Percentiles rank a stretch among this genome's conserved stretches.
Evolutionary conservation across 2,329 filamentous ascomycete genomes (phyloP).

Genomic region (Samsoniella hepiali): DNA sequence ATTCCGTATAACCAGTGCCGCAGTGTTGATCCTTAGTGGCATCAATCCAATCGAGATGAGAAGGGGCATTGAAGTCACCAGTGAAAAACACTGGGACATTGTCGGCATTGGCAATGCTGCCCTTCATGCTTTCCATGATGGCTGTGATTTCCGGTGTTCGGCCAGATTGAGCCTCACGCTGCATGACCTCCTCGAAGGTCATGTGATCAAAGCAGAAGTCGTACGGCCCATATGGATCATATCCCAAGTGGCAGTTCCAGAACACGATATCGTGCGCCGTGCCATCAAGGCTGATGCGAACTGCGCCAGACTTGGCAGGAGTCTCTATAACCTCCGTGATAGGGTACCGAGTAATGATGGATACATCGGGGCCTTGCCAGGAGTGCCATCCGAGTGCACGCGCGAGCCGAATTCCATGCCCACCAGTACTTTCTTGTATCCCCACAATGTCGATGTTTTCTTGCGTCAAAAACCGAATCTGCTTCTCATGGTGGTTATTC

Average conservation of each 20-base stretch:
- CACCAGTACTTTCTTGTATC: slow-evolving; percentile 35
- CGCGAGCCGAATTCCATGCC: slow-evolving; percentile 32
- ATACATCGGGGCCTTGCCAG: slow-evolving; percentile 33
- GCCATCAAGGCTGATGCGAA: slow-evolving; percentile 36
- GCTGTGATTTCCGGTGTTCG: slow-evolving; percentile 38
- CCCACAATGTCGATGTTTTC: slow-evolving; percentile 36
- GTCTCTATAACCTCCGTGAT: slow-evolving; percentile 31
- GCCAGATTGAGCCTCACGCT: slow-evolving; percentile 34
- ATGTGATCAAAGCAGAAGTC: slow-evolving; percentile 40
- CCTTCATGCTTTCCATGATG: slow-evolving; percentile 34
- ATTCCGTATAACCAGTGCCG: slow-evolving; percentile 32
- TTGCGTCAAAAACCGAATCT: slow-evolving; percentile 34
- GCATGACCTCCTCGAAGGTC: slow-evolving; percentile 32
- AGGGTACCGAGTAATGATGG: slow-evolving; percentile 39
- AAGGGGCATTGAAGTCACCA: slow-evolving; percentile 44
- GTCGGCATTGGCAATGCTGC: slow-evolving; percentile 30
- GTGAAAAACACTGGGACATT: slow-evolving; percentile 35
- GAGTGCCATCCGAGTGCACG: slow-evolving; percentile 39
- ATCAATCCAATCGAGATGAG: slow-evolving; percentile 41
- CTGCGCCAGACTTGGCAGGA: slow-evolving; percentile 30
- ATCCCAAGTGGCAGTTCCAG: slow-evolving; percentile 37
- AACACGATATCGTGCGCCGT: slow-evolving; percentile 31
- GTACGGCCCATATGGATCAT: slow-evolving; percentile 41
- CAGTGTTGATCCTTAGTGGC: slow-evolving; percentile 35
- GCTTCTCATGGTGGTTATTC: slow-evolving; percentile 37